Evolutionary conservation across 495 filamentous ascomycete genomes (phyloP), one percentile per base, ranked within the genome.

Genomic region (Penicillium desertorum): DNA sequence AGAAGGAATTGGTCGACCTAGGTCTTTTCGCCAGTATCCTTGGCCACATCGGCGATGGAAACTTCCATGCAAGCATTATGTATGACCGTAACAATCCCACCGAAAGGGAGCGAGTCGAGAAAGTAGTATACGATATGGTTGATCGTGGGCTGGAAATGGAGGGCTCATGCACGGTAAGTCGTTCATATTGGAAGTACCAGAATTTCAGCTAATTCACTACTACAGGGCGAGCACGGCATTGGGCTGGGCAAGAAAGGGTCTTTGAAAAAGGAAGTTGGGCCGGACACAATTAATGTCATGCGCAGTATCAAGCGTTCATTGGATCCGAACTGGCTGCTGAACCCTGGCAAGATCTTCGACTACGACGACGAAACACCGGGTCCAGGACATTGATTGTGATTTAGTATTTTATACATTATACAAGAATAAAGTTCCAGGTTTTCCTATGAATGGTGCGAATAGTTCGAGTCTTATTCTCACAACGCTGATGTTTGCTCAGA

Each of bases 311-410:
- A 96, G 75, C 66, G 73, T 1, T 84, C 89, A n/a, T 74, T 97
- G 49, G 92, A 97, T 77, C 92, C 92, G 1, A 68, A 86, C 43
- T 95, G 92, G 90, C 83, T 96, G 44, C 81, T 96, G 83, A 96
- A 96, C 60, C 91, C 91, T 3, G 91, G 90, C 5, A 95, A 96
- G 74, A 92, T 96, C 42, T 89, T 94, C 64, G 90, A 94, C 36
- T 34, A 55, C 22, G 43, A 45, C 11, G 53, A 36, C 3, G 52
- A 55, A 12, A 25, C 22, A 11, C 30, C 43, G 22, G 53, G 53
- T 0, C 53, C 53, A 7, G 53, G 53, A 16, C 53, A 55, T 47
- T 55, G 32, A 47, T 29, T 30, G 16, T 42, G 19, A 44, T 32
- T 44, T 43, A 42, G 7, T 29, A 30, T 32, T 20, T 11, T 32